These are phyloP conservation scores for Solanum habrochaites DNA, from an alignment of 257 asterid genomes.

Conservation along the genomic window DNA sequence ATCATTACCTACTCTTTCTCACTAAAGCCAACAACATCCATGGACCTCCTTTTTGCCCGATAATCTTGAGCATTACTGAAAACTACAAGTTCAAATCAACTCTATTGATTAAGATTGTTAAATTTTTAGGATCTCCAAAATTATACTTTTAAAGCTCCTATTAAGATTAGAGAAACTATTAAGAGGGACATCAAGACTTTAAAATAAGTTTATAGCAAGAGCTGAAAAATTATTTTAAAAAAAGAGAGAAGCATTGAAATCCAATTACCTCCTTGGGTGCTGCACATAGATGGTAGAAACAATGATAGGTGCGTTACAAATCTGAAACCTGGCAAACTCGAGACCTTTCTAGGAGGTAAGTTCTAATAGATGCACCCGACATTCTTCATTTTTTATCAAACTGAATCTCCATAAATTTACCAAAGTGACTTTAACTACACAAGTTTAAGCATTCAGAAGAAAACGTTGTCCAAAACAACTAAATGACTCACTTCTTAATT, in stretches of 20 bases:
- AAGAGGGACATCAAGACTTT: not conserved
- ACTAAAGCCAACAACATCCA: constrained; percentile 96
- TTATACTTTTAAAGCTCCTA: constrained; percentile 84
- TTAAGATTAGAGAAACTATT: constrained; percentile 11
- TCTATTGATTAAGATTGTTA: constrained; percentile 92
- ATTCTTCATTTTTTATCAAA: constrained; percentile 89
- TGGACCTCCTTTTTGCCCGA: constrained; percentile 94
- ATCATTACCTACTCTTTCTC: constrained; percentile 67
- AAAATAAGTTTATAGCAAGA: not conserved
- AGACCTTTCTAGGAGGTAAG: constrained; percentile 96
- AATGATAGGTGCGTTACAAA: constrained; percentile 91
- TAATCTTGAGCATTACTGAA: constrained; percentile 83
- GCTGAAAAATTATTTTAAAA: not conserved
- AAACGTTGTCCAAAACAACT: not conserved
- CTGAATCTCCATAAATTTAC: constrained; percentile 95
- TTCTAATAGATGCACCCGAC: constrained; percentile 95
- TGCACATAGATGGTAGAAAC: constrained; percentile 95
- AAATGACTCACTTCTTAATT: not conserved
- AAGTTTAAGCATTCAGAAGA: not conserved
- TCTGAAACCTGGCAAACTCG: constrained; percentile 97
- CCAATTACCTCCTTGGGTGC: constrained; percentile 80
- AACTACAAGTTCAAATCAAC: constrained; percentile 75
- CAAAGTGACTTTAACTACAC: constrained; percentile 71
- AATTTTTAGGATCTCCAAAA: constrained; percentile 62
- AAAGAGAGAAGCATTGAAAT: not conserved